Evolutionary conservation across 345 rosid genomes (phyloP), one percentile per base, ranked within the genome.

Genomic region (Sonneratia caseolaris): DNA sequence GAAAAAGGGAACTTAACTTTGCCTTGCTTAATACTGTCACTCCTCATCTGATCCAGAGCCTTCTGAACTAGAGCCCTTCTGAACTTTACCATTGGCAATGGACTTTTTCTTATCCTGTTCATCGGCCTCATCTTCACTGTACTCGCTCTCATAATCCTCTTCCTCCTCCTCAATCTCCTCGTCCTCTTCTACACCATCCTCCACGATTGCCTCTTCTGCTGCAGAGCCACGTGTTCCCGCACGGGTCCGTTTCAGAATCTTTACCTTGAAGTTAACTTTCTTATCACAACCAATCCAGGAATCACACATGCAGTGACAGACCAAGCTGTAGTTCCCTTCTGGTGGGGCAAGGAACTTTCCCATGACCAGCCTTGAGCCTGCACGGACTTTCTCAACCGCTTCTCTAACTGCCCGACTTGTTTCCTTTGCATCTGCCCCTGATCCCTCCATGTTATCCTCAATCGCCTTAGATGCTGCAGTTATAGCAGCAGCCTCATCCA

Each of bases 221-320:
- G 82, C 76, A 19, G 80, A 66, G 24, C 90, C 96, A 21, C 98
- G 84, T 3, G 92, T 84, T 53, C 97, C 98, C 14, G 96, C 94
- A 69, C 98, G 80, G 38, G 99, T 89, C 78, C 92, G 81, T 77
- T 89, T 95, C 79, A 90, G 81, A 73, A 95, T 81, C 79, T 92
- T 95, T 67, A 92, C 85, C 82, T 92, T 95, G 75, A 87, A 69
- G 62, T 84, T 86, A 19, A 79, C 71, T 84, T 76, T 89, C 70
- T 71, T 84, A 79, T 95, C 99, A 65, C 99, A 95, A 4, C 99
- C 99, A 47, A 95, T 86, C 98, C 98, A 95, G 14, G 98, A 82
- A 79, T 95, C 98, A 16, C 98, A 86, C 84, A 95, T 71, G 83
- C 96, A 90, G 83, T 79, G 87, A 79, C 98, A 90, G 14, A 91